Evolutionary conservation across 176 grass and related monocot genomes (phyloP), one percentile per base, ranked within the genome.

Genomic region (Urochloa ruziziensis): DNA sequence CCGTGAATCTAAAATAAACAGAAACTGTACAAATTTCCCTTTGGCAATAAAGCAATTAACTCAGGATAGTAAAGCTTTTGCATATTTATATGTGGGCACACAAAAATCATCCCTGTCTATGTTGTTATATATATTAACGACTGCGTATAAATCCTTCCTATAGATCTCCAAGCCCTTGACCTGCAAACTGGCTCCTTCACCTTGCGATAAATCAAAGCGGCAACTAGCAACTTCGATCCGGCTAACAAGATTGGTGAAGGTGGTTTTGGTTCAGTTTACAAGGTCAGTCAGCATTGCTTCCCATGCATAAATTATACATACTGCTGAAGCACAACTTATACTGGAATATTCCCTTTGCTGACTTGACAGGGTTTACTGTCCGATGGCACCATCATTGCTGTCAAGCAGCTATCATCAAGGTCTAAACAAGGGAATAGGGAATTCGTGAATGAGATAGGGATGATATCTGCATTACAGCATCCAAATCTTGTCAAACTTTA

Each of bases 181-280:
- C 89, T 98, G 33, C 93, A 95, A 81, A 90, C 81, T 52, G 96
- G 96, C 36, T 90, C 89, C 30, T 98, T 98, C 74, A 92, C 91
- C 82, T 93, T 98, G 77, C 78, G 77, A 67, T 93, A 98, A 93
- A 93, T 98, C 37, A 98, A 95, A 91, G 79, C 68, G 60, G 93
- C 91, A 78, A 98, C 96, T 57, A 87, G 80, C 35, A 95, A 93
- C 80, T 98, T 98, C 4, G 85, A 95, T 73, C 29, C 56, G 52
- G 84, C 76, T 43, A 95, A 98, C 63, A 93, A 95, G 83, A 90
- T 98, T 60, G 96, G 96, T 16, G 96, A 98, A 93, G 96, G 96
- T 56, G 93, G 93, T 80, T 98, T 95, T 82, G 91, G 96, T 80
- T 95, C 96, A 60, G 96, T 98, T 68, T 95, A 98, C 56, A 98